Conservation (phyloP, 2,329 filamentous ascomycete species). For the Cadophora luteo-olivacea region DNA sequence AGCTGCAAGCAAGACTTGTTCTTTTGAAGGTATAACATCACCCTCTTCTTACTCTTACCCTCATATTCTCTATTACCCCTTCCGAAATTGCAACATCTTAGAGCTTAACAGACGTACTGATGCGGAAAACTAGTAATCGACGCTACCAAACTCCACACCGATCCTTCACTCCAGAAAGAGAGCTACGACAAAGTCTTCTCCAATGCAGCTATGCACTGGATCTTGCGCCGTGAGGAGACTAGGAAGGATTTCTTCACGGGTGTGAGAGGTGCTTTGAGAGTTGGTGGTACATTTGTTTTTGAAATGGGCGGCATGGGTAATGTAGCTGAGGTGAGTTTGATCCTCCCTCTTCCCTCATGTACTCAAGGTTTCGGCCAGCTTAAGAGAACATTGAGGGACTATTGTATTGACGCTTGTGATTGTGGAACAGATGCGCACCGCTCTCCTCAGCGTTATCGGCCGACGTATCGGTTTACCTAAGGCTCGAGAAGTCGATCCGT, state of each 20-base stretch:
- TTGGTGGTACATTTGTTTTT: conserved; percentile 66
- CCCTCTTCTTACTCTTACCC: too few species aligned
- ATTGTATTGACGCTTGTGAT: background rate
- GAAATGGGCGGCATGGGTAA: conserved; percentile 78
- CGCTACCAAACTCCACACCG: conserved; percentile 49
- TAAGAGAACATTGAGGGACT: background rate
- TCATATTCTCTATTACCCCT: too few species aligned
- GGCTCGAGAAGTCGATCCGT: conserved; percentile 61
- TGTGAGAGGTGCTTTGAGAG: conserved; percentile 57
- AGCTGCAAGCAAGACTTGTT: conserved; percentile 32
- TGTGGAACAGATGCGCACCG: conserved; percentile 54
- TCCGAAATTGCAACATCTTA: too few species aligned
- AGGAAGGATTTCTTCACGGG: conserved; percentile 59
- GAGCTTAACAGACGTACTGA: too few species aligned
- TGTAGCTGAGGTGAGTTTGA: conserved; percentile 55
- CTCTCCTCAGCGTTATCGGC: conserved; percentile 59
- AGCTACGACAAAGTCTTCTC: conserved; percentile 64
- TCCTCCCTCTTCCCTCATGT: background rate
- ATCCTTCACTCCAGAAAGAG: conserved; percentile 46
- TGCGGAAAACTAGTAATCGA: too few species aligned
- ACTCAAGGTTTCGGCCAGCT: too few species aligned
- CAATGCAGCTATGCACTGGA: conserved; percentile 70
- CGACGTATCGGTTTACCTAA: conserved; percentile 57
- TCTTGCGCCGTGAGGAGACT: conserved; percentile 54
- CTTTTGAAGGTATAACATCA: conserved; percentile 36